Percentiles rank a stretch among this genome's conserved stretches.
phyloP scores from a whole-genome alignment of 1,284 basidiomycete genomes.

The Somion occarium region DNA sequence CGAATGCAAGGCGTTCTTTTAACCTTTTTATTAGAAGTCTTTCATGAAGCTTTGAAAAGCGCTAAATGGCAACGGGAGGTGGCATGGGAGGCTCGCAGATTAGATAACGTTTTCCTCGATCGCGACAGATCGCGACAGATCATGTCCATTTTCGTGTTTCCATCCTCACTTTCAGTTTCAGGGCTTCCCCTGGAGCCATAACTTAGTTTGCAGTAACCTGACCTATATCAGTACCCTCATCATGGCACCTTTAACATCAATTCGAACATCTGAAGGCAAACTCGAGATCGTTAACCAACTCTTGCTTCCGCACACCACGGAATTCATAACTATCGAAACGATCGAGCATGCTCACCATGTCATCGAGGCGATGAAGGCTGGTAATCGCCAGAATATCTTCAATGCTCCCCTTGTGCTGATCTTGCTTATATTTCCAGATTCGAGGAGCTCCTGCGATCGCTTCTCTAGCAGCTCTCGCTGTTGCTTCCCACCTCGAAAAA shows the following conservation, averaged over 20 bases:
- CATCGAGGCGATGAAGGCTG: conserved; percentile 88
- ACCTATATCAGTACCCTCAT: background rate
- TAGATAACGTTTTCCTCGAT: too few species aligned
- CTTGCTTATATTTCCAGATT: conserved; percentile 61
- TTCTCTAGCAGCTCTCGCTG: conserved; percentile 78
- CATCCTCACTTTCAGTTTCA: too few species aligned
- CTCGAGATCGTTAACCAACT: conserved; percentile 87
- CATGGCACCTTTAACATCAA: conserved; percentile 43
- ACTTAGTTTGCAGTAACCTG: too few species aligned
- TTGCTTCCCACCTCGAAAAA: conserved; percentile 58
- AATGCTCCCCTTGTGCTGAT: too few species aligned
- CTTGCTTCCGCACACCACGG: conserved; percentile 74
- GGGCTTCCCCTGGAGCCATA: too few species aligned
- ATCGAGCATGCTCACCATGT: conserved; percentile 84
- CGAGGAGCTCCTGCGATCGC: conserved; percentile 94
- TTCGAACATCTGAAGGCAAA: conserved; percentile 57
- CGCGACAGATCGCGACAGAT: too few species aligned
- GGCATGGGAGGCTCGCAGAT: too few species aligned
- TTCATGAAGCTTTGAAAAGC: too few species aligned
- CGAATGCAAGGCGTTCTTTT: too few species aligned
- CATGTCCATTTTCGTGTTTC: too few species aligned
- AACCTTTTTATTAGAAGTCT: too few species aligned
- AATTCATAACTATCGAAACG: conserved; percentile 67
- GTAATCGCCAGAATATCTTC: conserved; percentile 11
- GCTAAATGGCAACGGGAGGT: too few species aligned